These are phyloP conservation scores for Saccharomyces pastorianus DNA, from an alignment of 1,139 yeast species.

Conservation along the genomic window DNA sequence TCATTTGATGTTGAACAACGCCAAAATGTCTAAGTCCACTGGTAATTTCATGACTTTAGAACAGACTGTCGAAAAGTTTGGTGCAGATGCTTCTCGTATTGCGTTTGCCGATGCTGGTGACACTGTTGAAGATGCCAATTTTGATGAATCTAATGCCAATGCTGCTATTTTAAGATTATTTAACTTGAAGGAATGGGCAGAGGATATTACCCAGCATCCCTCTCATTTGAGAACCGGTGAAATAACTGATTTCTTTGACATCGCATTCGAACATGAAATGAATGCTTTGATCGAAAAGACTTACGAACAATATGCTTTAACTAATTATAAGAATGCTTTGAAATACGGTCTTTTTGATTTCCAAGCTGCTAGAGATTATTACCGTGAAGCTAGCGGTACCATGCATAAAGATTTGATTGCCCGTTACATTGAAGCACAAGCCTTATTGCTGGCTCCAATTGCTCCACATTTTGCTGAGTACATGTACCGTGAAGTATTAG, in stretches of 20 bases:
- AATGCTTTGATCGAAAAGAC: conserved; percentile 70
- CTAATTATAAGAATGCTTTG: conserved; percentile 82
- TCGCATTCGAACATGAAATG: conserved; percentile 91
- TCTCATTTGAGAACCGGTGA: conserved; percentile 62
- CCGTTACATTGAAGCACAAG: conserved; percentile 79
- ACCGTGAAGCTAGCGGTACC: conserved; percentile 65
- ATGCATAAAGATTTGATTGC: conserved; percentile 81
- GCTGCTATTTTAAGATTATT: conserved; percentile 93
- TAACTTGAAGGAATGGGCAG: conserved; percentile 94
- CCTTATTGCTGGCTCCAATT: conserved; percentile 76
- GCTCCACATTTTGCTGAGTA: conserved; percentile 96
- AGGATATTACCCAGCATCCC: conserved; percentile 48
- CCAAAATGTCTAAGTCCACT: conserved; percentile 95
- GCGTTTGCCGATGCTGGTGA: conserved; percentile 99
- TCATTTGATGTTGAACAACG: conserved; percentile 87
- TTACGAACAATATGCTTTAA: conserved; percentile 56
- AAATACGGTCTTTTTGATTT: conserved; percentile 88
- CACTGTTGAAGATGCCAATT: conserved; percentile 93
- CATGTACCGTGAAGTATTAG: conserved; percentile 74
- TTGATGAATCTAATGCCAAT: conserved; percentile 92
- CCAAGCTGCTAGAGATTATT: conserved; percentile 92
- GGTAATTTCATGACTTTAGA: conserved; percentile 93
- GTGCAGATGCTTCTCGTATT: conserved; percentile 96
- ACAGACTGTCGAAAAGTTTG: conserved; percentile 78
- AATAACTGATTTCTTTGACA: conserved; percentile 62